Evolutionary conservation across 257 asterid species (phyloP).

Genomic region (Parsonsia alboflavescens): DNA sequence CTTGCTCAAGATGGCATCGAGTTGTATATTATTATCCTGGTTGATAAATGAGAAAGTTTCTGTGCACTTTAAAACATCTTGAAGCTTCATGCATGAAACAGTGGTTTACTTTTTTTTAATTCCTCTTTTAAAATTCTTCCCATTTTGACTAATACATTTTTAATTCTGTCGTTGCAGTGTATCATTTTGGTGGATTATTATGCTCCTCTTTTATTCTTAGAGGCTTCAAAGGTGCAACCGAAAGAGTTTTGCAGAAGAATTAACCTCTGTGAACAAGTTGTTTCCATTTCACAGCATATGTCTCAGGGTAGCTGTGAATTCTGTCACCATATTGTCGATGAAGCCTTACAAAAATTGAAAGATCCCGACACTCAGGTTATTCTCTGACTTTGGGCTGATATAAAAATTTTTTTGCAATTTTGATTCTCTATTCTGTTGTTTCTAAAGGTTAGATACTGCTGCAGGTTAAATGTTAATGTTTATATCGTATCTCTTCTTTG

Average conservation of each 20-base stretch:
- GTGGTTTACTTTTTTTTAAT: not conserved
- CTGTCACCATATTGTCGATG: conserved; percentile 66
- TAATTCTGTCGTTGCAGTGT: conserved; percentile 50
- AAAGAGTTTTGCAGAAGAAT: conserved; percentile 55
- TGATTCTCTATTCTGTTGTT: not conserved
- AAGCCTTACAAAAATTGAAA: conserved; percentile 66
- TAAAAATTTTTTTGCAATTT: not conserved
- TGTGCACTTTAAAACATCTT: not conserved
- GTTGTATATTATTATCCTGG: not conserved
- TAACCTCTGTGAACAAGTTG: conserved; percentile 48
- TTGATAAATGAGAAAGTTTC: not conserved
- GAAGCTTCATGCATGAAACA: not conserved
- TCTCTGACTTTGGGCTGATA: not conserved
- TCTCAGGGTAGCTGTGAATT: conserved; percentile 58
- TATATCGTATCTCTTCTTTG: not conserved
- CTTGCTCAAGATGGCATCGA: not conserved
- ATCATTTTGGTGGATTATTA: conserved; percentile 73
- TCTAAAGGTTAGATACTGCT: not conserved
- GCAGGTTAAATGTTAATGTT: no score
- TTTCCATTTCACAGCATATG: conserved; percentile 29
- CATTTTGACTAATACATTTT: conserved; percentile 2
- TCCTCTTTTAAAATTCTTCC: not conserved
- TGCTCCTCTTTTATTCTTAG: conserved; percentile 78
- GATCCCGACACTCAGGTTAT: conserved; percentile 87
- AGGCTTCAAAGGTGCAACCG: conserved; percentile 51